These are phyloP conservation scores for Ophiocordyceps polyrhachis-furcata DNA, from an alignment of 2,329 filamentous ascomycete species.

Conservation along the genomic window DNA sequence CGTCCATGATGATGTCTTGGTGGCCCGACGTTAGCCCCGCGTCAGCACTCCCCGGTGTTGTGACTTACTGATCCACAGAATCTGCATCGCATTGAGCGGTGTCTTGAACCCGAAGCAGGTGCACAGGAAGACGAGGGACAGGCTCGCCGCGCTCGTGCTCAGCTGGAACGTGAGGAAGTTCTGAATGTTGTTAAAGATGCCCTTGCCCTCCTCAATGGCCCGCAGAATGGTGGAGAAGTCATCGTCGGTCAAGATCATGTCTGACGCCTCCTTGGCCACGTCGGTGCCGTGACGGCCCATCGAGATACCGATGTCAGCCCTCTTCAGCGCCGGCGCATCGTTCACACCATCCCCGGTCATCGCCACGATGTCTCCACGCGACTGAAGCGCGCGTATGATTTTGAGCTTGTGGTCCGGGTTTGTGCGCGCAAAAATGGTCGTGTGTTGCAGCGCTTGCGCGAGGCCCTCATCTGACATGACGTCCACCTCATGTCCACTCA, in stretches of 20 bases:
- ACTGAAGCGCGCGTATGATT: constrained; percentile 80
- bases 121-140: constrained; percentile 81
- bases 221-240: constrained; percentile 83
- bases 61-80: constrained; percentile 92
- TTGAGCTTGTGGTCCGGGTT: constrained; percentile 97
- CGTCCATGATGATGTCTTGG: constrained; percentile 99
- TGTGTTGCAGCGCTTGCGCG: constrained; percentile 65
- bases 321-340: constrained; percentile 89
- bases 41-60: not conserved
- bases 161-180: constrained; percentile 98
- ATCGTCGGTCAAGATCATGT: constrained; percentile 82
- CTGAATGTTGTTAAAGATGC: constrained; percentile 98
- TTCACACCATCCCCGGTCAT: constrained; percentile 99
- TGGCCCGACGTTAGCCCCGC: not conserved
- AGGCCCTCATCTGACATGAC: constrained; percentile 74
- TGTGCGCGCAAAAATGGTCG: constrained; percentile 88
- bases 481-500: constrained; percentile 85
- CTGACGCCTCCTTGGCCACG: constrained; percentile 89
- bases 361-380: constrained; percentile 86
- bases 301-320: constrained; percentile 91
- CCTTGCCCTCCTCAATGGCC: constrained; percentile 96
- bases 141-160: constrained; percentile 84
- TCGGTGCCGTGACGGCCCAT: constrained; percentile 94
- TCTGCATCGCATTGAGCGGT: constrained; percentile 97
- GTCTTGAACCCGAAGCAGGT: constrained; percentile 87